Evolutionary conservation across 2,329 filamentous ascomycete species (phyloP), one percentile per base, ranked within the genome.

Genomic region (Aspergillus sp.): DNA sequence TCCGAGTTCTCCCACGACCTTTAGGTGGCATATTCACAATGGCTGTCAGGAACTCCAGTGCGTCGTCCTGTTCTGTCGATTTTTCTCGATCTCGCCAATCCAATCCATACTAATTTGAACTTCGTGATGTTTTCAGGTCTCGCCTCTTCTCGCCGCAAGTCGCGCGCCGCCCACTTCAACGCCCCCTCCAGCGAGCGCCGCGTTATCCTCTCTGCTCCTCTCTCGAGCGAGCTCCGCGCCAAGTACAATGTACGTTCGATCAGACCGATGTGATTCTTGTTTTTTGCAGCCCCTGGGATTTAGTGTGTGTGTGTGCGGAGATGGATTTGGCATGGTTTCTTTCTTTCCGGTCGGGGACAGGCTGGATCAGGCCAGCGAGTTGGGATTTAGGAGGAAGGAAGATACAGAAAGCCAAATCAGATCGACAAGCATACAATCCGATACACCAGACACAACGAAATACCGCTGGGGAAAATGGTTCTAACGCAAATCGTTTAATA

Each of bases 81-180:
- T 36, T 36, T 48, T 21, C 19, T 25, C 38, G 27, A 11, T n/a
- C 13, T 58, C 25, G 32, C 32, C 50, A 44, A 47, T 32, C 50
- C 23, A 41, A 58, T 23, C n/a, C 13, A 38, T 48, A 48, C 47
- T 51, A 36, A 41, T 55, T 57, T 58, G 36, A 17, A 30, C 54
- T 55, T 48, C 19, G 54, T 27, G 10, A 27, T 51, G 54, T 56
- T 62, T 13, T 27, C 39, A 79, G 77, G 68, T 63, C 63, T 79
- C 66, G 71, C 75, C 81, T 91, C 91, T 82, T 96, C 92, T 78
- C 89, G 94, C 84, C 90, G 94, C 85, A 99, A 99, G 92, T 95
- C 92, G 84, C 92, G 95, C 83, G 96, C 96, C 87, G 91, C 92
- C 80, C 94, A 99, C 88, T 99, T 96, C 88, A 85, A 86, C 80